phyloP scores from a whole-genome alignment of 495 filamentous ascomycete species.

The Penicillium samsonianum region DNA sequence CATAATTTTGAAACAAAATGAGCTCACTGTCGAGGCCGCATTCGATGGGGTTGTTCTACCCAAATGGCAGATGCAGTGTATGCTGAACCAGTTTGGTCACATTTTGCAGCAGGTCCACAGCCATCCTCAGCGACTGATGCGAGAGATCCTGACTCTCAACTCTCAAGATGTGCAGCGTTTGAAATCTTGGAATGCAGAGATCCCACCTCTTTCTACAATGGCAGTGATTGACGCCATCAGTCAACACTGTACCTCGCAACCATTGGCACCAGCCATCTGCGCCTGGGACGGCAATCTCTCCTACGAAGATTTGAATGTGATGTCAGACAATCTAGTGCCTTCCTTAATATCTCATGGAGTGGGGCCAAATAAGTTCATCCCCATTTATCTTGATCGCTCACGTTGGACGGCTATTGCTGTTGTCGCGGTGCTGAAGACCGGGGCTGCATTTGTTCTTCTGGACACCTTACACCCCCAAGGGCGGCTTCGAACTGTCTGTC shows the following conservation, averaged over 20 bases:
- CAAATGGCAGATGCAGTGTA: slow-evolving; percentile 11
- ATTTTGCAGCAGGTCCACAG: slow-evolving; percentile 19
- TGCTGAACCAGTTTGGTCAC: slow-evolving; percentile 21
- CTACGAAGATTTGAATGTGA: slow-evolving; percentile 23
- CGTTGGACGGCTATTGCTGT: slow-evolving; percentile 42
- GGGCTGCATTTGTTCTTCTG: slow-evolving; percentile 49
- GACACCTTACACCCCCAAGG: slow-evolving; percentile 47
- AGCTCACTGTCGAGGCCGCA: slow-evolving; percentile 8
- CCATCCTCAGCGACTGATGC: not conserved
- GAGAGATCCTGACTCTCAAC: slow-evolving; percentile 13
- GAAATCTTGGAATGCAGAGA: slow-evolving; percentile 9
- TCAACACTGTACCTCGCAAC: slow-evolving; percentile 16
- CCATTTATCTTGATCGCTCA: slow-evolving; percentile 49
- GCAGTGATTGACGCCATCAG: slow-evolving; percentile 23
- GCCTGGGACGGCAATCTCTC: slow-evolving; percentile 24
- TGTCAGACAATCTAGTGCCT: slow-evolving; percentile 5
- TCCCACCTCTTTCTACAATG: not conserved
- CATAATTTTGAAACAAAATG: not conserved
- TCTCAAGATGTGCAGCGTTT: slow-evolving; percentile 11
- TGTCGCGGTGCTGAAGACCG: slow-evolving; percentile 45
- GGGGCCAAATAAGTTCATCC: slow-evolving; percentile 37
- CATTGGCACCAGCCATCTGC: slow-evolving; percentile 21
- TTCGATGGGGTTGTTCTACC: slow-evolving; percentile 17
- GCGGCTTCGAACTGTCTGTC: slow-evolving; percentile 14
- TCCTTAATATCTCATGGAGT: slow-evolving; percentile 34